Conservation (phyloP, 768 basidiomycete species). For the Tulasnella sp. region DNA sequence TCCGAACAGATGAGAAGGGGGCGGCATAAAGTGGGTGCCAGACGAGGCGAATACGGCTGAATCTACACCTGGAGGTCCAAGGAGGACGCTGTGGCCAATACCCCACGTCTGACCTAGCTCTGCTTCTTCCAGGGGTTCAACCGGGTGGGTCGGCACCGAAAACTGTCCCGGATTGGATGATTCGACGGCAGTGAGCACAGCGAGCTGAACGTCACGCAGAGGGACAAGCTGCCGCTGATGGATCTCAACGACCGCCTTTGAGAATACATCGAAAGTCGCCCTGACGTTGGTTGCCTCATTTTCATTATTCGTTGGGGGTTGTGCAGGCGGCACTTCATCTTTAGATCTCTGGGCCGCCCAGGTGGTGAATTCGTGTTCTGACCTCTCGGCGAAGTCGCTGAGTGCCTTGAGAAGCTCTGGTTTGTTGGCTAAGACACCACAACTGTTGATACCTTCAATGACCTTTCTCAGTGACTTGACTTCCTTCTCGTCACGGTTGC, state of each 20-base stretch:
- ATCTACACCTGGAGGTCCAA: neutral
- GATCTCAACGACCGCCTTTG: conserved; percentile 12
- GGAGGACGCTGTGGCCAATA: neutral
- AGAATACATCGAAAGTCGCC: conserved; percentile 15
- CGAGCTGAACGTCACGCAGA: conserved; percentile 14
- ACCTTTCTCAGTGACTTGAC: neutral
- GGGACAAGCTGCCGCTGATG: conserved; percentile 12
- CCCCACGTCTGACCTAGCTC: neutral
- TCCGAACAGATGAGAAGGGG: too few species aligned
- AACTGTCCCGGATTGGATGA: neutral
- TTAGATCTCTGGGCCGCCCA: neutral
- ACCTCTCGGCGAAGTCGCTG: neutral
- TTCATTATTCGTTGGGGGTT: neutral
- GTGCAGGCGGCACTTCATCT: neutral
- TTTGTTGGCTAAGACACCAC: neutral
- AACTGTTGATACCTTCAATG: neutral
- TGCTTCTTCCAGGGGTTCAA: neutral
- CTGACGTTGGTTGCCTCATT: neutral
- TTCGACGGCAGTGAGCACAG: conserved; percentile 13
- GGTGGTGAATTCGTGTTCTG: neutral
- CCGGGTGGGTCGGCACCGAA: neutral
- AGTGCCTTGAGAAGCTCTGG: conserved; percentile 10
- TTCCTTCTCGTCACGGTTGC: neutral
- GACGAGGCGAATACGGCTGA: neutral
- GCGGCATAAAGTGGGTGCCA: too few species aligned